A percentile compares a stretch with the other conserved stretches of the same genome.
phyloP scores from a whole-genome alignment of 768 basidiomycete species.

The Mycena filopes region DNA sequence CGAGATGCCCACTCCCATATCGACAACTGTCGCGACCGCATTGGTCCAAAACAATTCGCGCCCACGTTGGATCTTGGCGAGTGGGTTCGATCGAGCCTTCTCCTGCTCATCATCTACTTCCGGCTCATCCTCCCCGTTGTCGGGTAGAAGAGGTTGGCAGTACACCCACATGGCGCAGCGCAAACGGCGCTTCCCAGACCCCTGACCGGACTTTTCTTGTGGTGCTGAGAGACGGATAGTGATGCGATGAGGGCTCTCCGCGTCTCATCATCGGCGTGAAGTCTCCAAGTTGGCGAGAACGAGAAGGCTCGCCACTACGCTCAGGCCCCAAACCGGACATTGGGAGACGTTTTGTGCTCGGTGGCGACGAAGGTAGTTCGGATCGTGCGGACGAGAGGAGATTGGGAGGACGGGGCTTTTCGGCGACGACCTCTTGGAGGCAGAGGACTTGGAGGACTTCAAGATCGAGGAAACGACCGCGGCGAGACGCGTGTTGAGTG shows the following conservation, averaged over 20 bases:
- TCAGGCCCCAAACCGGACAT: slow-evolving; percentile 82
- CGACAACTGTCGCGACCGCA: slow-evolving; percentile 55
- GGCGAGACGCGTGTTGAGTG: slow-evolving; percentile 65
- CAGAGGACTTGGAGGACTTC: slow-evolving; percentile 52
- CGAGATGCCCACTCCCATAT: slow-evolving; percentile 68
- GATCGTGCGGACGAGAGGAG: slow-evolving; percentile 71
- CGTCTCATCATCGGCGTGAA: slow-evolving; percentile 54
- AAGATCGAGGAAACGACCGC: slow-evolving; percentile 59
- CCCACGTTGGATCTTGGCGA: slow-evolving; percentile 28
- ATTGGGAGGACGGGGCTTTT: slow-evolving; percentile 51
- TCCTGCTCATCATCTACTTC: slow-evolving; percentile 40
- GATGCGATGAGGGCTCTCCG: slow-evolving; percentile 60
- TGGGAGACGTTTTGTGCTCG: slow-evolving; percentile 71
- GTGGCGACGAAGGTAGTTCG: slow-evolving; percentile 67
- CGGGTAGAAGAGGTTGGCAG: slow-evolving; percentile 61
- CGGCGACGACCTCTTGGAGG: slow-evolving; percentile 49
- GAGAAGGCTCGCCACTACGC: slow-evolving; percentile 71
- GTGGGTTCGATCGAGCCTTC: slow-evolving; percentile 42
- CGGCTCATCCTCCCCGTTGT: slow-evolving; percentile 43
- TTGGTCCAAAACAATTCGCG: slow-evolving; percentile 52
- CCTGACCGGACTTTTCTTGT: slow-evolving; percentile 73
- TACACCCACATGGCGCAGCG: slow-evolving; percentile 73
- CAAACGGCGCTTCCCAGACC: slow-evolving; percentile 71
- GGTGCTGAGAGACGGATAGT: slow-evolving; percentile 65
- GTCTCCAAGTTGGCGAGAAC: slow-evolving; percentile 72